Evolutionary conservation across 108 stramenopile species (phyloP).

Genomic region (Nannochloropsis oceanica): DNA sequence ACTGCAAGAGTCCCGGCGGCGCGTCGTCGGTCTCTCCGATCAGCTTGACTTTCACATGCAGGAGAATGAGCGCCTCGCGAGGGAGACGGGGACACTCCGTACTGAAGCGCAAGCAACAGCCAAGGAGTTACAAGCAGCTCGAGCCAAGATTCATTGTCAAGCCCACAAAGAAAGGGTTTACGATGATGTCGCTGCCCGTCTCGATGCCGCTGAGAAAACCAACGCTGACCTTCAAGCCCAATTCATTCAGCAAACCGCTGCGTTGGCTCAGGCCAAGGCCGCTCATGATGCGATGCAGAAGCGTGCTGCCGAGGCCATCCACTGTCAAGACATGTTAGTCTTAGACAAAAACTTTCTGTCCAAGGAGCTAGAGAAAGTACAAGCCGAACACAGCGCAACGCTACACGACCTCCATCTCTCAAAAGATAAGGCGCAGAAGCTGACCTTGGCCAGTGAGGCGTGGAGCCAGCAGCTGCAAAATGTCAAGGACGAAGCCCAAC

Average conservation of each 20-base stretch:
- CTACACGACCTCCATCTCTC: background rate
- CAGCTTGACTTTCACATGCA: background rate
- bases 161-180: background rate
- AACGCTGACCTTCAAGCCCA: background rate
- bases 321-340: background rate
- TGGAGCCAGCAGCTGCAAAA: background rate
- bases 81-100: background rate
- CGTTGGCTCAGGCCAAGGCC: background rate
- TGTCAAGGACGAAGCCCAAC: background rate
- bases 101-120: background rate
- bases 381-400: background rate
- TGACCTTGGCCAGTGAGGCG: background rate
- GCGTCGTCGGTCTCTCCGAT: background rate
- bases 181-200: background rate
- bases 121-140: background rate
- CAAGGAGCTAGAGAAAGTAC: background rate
- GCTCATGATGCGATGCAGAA: background rate
- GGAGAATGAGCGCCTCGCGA: background rate
- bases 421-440: background rate
- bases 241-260: background rate
- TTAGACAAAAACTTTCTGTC: background rate
- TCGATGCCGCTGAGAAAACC: background rate
- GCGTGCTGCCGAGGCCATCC: background rate
- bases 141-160: background rate
- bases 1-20: background rate